Base-by-base conservation (phyloP, 164 flowering plant genomes). In the Macadamia tetraphylla region DNA sequence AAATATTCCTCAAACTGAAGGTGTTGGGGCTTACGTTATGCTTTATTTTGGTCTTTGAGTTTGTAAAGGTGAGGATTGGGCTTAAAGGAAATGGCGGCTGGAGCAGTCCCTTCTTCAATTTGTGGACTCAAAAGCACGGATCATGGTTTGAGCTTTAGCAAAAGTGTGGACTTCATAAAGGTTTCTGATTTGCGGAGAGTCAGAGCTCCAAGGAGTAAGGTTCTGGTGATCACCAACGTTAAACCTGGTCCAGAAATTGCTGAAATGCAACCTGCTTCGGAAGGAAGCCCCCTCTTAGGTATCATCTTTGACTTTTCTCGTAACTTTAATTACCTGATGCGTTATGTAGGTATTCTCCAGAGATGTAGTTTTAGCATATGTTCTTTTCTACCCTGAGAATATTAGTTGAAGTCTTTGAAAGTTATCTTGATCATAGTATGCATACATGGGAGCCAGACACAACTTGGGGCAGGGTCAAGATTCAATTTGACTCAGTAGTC, bases 211-310 rank as follows among this genome's bases (percentile, higher is more conserved):
- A 77, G 84, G 70, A 72, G 56, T 23, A 82, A 74, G 79, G 67
- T 80, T 9, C 76, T 75, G 9, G 78, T 86, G 23, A 71, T 88
- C 10, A 79, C 81, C 72, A 89, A 82, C 72, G 85, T 88, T 1
- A 84, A 74, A 63, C 75, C 85, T 6, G 80, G 91, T 65, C 75
- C 80, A 1, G 97, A 91, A 63, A 86, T 79, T 30, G 87, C 81
- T 48, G 88, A 91, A 67, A 82, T 94, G 71, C 82, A 85, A 70
- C 87, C 87, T 69, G 88, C 91, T 57, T 88, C 97, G 4, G 95
- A 84, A 56, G 98, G 96, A 57, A 91, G 93, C 74, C 89, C 88
- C 61, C 84, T 94, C 30, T 77, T 94, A 77, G 97, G 97, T 91
- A 83, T 55, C 13, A 46, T 46, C 51, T 46, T 1, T 8, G 3